Base-by-base conservation (phyloP, 139 green algal genomes). In the Chlamydomonas schloesseri region DNA sequence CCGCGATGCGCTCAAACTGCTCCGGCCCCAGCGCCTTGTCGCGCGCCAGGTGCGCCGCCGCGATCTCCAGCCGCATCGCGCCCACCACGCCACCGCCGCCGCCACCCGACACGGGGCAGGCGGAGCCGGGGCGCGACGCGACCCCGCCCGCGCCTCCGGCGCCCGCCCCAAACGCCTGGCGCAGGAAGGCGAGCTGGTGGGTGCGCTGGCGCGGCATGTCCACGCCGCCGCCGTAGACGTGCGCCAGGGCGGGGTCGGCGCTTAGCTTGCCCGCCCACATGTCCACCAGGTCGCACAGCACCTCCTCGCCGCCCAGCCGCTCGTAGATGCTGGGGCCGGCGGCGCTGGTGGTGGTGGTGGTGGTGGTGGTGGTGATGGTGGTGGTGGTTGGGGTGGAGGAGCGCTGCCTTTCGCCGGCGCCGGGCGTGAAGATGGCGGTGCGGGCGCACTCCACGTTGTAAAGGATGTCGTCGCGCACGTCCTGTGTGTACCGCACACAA, bases 151-250 rank as follows among this genome's bases (percentile, higher is more conserved):
- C n/a, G n/a, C n/a, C 13, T 9, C 33, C 68, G 37, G 28, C 36
- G 9, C 0, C 36, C 29, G 13, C 64, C 17, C 64, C 46, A 28
- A 71, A 33, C 2, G 13, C 28, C 29, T 42, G 13, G 5, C 64
- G 46, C 64, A 84, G 64, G 46, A 84, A 84, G n/a, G 64, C 64
- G 29, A 84, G 64, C 78, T 84, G 78, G 33, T 71, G 62, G 11
- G 42, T 20, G 14, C 78, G 78, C 62, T 74, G 64, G 17, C 3
- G 9, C 17, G 17, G 28, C 64, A 84, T 74, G 37, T 84, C 46
- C 29, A 60, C 64, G 3, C 78, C 78, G 3, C 78, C 78, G 20
- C 8, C 3, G 42, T 62, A 60, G 17, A 84, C 34, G n/a, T 84
- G 28, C 47, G 37, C 28, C 34, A 84, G 47, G 10, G 0, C 20